Conservation (phyloP, 2,329 filamentous ascomycete species). For the Exophiala oligosperma region DNA sequence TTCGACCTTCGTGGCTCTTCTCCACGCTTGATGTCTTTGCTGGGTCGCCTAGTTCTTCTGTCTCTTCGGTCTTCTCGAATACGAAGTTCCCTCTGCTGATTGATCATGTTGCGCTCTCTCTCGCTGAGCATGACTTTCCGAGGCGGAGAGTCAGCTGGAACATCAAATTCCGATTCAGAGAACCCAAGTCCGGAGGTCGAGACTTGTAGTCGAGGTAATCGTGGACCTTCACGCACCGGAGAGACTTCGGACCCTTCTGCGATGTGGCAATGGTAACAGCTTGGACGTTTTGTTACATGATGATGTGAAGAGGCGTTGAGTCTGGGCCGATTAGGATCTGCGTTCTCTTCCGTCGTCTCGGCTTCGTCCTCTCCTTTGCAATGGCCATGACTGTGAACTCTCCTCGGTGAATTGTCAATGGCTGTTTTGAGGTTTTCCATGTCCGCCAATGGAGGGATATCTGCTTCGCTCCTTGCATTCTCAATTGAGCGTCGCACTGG, state of each 20-base stretch:
- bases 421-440: slow-evolving; percentile 19
- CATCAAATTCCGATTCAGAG: slow-evolving; percentile 30
- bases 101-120: slow-evolving; percentile 29
- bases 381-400: slow-evolving; percentile 12
- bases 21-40: slow-evolving; percentile 5
- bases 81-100: slow-evolving; percentile 28
- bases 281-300: slow-evolving; percentile 21
- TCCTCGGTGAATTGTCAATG: slow-evolving; percentile 24
- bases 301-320: slow-evolving; percentile 19
- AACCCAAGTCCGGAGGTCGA: slow-evolving; percentile 31
- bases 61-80: slow-evolving; percentile 18
- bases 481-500: slow-evolving; percentile 54
- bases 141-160: slow-evolving; percentile 28
- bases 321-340: slow-evolving; percentile 9
- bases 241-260: slow-evolving; percentile 4
- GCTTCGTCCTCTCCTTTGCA: slow-evolving; percentile 2
- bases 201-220: slow-evolving; percentile 29
- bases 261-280: slow-evolving; percentile 29
- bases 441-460: background rate
- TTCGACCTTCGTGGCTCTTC: slow-evolving; percentile 3
- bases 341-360: slow-evolving; percentile 15
- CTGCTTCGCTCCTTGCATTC: slow-evolving; percentile 29
- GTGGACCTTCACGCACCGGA: slow-evolving; percentile 18
- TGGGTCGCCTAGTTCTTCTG: slow-evolving; percentile 11
- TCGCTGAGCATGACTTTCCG: slow-evolving; percentile 32